These are phyloP conservation scores for Oryza meridionalis DNA, from an alignment of 176 grass and related monocot genomes.

Conservation along the genomic window DNA sequence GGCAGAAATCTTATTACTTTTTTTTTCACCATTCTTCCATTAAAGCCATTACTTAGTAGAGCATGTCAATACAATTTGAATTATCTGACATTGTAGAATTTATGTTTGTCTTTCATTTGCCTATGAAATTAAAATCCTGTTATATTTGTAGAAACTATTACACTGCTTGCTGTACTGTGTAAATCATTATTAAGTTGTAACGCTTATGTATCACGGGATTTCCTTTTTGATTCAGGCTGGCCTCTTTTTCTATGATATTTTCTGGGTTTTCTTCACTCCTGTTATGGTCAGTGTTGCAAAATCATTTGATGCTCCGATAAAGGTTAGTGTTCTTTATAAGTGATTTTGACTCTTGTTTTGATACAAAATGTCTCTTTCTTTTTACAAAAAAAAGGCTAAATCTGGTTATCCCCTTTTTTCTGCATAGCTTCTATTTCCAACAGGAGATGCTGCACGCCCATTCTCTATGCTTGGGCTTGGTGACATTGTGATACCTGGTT, in stretches of 20 bases:
- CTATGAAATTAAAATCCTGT: not conserved
- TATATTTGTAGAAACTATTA: not conserved
- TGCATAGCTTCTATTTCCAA: conserved; percentile 86
- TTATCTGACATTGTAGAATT: not conserved
- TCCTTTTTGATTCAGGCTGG: conserved; percentile 50
- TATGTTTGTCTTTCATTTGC: conserved; percentile 3
- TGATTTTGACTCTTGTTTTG: not conserved
- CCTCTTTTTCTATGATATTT: conserved; percentile 94
- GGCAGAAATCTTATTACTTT: not conserved
- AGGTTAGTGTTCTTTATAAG: conserved; percentile 48
- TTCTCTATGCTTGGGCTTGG: conserved; percentile 98
- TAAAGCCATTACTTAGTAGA: not conserved
- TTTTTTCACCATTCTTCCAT: not conserved
- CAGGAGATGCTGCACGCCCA: conserved; percentile 66
- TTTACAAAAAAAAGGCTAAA: conserved; percentile 17
- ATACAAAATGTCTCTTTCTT: not conserved
- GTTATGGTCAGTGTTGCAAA: conserved; percentile 99
- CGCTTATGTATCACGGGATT: not conserved
- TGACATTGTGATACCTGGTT: conserved; percentile 95
- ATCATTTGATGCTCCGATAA: conserved; percentile 99
- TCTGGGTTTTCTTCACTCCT: conserved; percentile 98
- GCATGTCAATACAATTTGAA: not conserved
- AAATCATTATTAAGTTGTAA: not conserved
- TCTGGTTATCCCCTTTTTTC: conserved; percentile 4
- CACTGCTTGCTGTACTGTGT: not conserved